Evolutionary conservation across 371 early-diverging fungal genomes (phyloP).

Genomic region (Mucor racemosus): DNA sequence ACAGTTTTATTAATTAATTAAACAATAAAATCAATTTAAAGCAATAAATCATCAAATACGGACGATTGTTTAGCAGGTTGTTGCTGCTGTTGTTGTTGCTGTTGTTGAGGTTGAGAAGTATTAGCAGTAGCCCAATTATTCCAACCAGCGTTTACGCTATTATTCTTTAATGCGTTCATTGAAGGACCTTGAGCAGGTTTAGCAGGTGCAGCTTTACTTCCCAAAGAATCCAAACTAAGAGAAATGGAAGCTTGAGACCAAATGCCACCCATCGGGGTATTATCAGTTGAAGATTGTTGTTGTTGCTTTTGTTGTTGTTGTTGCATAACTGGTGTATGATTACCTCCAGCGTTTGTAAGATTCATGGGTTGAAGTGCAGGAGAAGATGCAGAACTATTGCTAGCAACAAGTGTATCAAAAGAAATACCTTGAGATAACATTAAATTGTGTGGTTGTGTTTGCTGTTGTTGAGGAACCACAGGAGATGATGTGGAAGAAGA

Average conservation of each 20-base stretch:
- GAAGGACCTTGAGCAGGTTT: slow-evolving; percentile 59
- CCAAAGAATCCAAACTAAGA: slow-evolving; percentile 62
- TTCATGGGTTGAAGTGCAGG: slow-evolving; percentile 8
- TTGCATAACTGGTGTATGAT: slow-evolving; percentile 4
- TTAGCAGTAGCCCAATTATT: slow-evolving; percentile 45
- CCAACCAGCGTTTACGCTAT: slow-evolving; percentile 48
- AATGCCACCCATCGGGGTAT: slow-evolving; percentile 38
- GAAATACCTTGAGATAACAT: slow-evolving; percentile 19
- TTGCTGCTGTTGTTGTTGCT: background rate
- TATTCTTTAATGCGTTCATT: slow-evolving; percentile 63
- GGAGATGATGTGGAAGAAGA: slow-evolving; percentile 16
- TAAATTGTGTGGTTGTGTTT: slow-evolving; percentile 13
- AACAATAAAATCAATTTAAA: background rate
- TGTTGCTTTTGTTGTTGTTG: background rate
- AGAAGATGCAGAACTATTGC: slow-evolving; percentile 1
- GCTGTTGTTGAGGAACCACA: slow-evolving; percentile 19
- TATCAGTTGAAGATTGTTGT: slow-evolving; percentile 1
- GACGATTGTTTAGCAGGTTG: background rate
- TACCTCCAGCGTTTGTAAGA: background rate
- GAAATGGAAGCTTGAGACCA: slow-evolving; percentile 64
- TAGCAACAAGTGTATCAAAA: slow-evolving; percentile 17
- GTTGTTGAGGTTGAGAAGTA: slow-evolving; percentile 6
- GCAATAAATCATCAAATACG: slow-evolving; percentile 19
- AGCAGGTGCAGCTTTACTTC: slow-evolving; percentile 38
- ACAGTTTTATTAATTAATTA: too few relatives aligned